Evolutionary conservation across 257 asterid genomes (phyloP), one percentile per base, ranked within the genome.

Genomic region (Solanum lycopersicoides): DNA sequence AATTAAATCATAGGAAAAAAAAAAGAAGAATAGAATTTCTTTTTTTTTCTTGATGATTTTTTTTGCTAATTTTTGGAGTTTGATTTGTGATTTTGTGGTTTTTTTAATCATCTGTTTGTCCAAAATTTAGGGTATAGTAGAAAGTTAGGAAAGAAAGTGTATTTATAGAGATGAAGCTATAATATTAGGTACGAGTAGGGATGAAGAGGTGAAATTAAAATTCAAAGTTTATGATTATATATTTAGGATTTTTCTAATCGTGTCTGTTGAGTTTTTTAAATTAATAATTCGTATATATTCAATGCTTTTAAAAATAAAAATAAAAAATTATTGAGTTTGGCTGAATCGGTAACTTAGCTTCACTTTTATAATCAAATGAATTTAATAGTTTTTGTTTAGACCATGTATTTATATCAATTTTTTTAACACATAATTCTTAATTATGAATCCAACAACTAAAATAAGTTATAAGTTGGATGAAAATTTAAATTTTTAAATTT

Each of bases 1-100:
- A 86, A 85, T 88, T 91, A 93, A 93, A 91, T 91, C 37, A 65
- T 86, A n/a, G 32, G 32, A 83, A 18, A 44, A 7, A n/a, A 12
- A 12, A 28, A 12, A 1, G 1, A 7, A 5, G 3, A 6, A 30
- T 18, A 1, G 34, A 28, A 28, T 84, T 88, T 88, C 32, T 85
- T 20, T 76, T 85, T 86, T 89, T 89, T 95, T 91, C 89, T 87
- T 85, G 89, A 85, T 53, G 75, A 88, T 14, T 89, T 90, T 90
- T 50, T 74, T 83, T 90, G 91, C 83, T 89, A 69, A 69, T 90
- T 90, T 88, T 12, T 74, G 83, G 88, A 80, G 87, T 15, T 44
- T 84, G 82, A 63, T 42, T 86, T 86, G 63, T 85, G 21, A 0
- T 20, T 59, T 53, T 53, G 63, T 18, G 63, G 63, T 0, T 2